Conservation (phyloP, 163 green algal genomes). For the Volvox carteri region DNA sequence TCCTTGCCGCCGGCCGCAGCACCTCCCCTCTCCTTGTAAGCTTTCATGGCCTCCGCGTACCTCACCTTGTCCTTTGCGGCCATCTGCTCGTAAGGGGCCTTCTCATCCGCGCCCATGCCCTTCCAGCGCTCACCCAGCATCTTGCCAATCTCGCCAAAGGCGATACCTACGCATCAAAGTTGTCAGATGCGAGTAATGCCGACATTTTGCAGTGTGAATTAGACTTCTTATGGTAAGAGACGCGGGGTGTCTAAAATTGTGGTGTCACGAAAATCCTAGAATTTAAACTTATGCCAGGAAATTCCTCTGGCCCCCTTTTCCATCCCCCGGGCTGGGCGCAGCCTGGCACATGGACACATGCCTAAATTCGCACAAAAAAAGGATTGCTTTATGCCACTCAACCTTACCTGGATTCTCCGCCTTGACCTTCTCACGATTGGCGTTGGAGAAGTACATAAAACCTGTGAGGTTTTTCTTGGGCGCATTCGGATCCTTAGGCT, state of each 20-base stretch:
- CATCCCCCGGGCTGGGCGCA: no score
- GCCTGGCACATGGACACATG: no score
- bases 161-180: not conserved
- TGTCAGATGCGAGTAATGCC: no score
- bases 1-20: conserved; percentile 15
- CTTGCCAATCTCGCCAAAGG: conserved; percentile 68
- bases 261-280: no score
- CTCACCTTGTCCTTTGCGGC: conserved; percentile 73
- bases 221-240: no score
- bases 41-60: conserved; percentile 71
- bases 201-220: no score
- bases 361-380: no score
- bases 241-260: no score
- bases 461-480: conserved; percentile 76
- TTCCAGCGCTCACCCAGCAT: conserved; percentile 77
- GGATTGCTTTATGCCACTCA: not conserved
- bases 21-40: conserved; percentile 61
- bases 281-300: no score
- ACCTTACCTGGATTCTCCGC: conserved; percentile 59
- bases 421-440: conserved; percentile 73
- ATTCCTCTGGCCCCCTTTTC: no score
- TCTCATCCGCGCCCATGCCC: conserved; percentile 60
- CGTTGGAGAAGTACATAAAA: conserved; percentile 83
- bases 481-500: conserved; percentile 83
- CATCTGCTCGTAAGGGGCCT: conserved; percentile 65